Base-by-base conservation (phyloP, 164 flowering plant species). In the Chimonanthus praecox region DNA sequence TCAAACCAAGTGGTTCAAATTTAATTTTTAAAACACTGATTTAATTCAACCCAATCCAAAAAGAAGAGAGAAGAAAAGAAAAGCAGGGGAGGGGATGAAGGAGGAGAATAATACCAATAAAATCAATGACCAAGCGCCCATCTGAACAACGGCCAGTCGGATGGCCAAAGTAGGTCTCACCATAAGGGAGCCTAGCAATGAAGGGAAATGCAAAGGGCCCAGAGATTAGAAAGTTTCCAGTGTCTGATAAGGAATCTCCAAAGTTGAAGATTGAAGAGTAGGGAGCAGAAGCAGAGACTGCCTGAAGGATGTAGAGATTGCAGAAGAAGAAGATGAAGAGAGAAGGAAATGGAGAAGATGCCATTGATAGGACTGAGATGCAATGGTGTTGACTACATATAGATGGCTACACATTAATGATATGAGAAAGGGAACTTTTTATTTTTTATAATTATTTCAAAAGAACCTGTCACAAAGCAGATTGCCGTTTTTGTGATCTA, bases 131-230 rank as follows among this genome's bases (percentile, higher is more conserved):
- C 60, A 82, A 71, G 6, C 83, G 80, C 47, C 85, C 85, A 67
- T 82, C 75, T 49, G 81, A 78, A 71, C 2, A 73, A 1, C 82
- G 76, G 43, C 83, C 83, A n/a, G 84, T 83, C 16, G 87, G 82
- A 45, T 21, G 72, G 21, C 72, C 75, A 58, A 83, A 85, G 75
- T 66, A 85, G 9, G 85, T 80, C 69, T 71, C 74, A n/a, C 87
- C 85, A 67, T 85, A 83, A 11, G 87, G 87, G 7, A 63, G 75
- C 0, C 48, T 47, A 7, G 20, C 49, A 1, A 58, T 6, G 45
- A 2, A 7, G 4, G 74, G 48, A 33, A 7, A 62, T 4, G 47
- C 50, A 15, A 21, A 47, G 9, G 71, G 7, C 15, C 73, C 46
- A 1, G 70, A 20, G 16, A 11, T 67, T 49, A 77, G 60, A n/a